Evolutionary conservation across 805 yeast genomes (phyloP), one percentile per base, ranked within the genome.

Genomic region (Grigorovia humatica): DNA sequence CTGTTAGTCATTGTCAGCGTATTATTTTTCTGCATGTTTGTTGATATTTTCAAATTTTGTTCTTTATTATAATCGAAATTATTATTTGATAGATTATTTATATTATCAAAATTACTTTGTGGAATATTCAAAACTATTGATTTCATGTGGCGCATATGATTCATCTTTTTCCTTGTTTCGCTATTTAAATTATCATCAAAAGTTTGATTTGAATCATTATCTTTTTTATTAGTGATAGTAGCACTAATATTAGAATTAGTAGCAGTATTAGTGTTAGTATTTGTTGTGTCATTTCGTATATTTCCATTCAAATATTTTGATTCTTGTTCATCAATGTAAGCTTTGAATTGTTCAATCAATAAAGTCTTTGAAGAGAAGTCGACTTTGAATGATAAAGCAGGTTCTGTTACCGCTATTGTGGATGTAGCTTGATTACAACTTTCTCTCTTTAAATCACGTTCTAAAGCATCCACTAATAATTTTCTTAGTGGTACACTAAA

Each of bases 401-500:
- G 96, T 58, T 88, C 96, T 43, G 75, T 67, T 8, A 73, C 71
- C 1, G 96, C 81, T 19, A 73, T 74, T 0, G 97, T 87, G 0
- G 96, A 83, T 1, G 93, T 77, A 7, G 70, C 70, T 45, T 82
- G 88, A 48, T 73, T 72, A 17, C 74, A 59, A 50, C 72, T 65
- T 64, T 90, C 96, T 58, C 85, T 82, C 68, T 88, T 89, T 63
- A 90, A 69, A 65, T 93, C 98, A 59, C 98, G 75, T 65, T 90
- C 97, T 46, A 93, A 70, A 0, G 97, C 97, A 68, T 93, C 98
- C 2, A 88, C 81, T 77, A 93, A 90, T 45, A 91, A 72, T 63
- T 85, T 82, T 63, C 90, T 96, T 68, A 91, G 98, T 23, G 93
- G 93, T 9, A 93, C 97, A 63, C 90, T 85, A 66, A 86, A 89